Base-by-base conservation (phyloP, 2,329 filamentous ascomycete genomes). In the Pseudocercospora ulei region DNA sequence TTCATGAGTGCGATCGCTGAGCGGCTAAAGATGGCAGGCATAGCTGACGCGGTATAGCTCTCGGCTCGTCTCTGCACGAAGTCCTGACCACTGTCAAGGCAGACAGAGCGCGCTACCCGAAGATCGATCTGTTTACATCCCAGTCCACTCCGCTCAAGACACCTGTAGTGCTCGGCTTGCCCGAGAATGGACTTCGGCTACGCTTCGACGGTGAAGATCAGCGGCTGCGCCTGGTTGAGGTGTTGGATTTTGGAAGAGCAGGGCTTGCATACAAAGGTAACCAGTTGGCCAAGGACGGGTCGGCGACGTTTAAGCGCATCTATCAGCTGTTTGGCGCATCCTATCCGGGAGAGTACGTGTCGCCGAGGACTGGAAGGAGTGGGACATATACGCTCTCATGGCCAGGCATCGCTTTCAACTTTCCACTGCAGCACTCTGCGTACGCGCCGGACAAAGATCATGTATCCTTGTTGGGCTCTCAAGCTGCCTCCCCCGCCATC, bases 311-410 rank as follows among this genome's bases (percentile, higher is more conserved):
- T 47, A 58, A 55, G 43, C 46, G 56, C 2, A 54, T 98, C 50
- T 98, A 96, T 60, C 85, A 93, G 54, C 69, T 95, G n/a, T 78
- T 98, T 47, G 90, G 90, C 0, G 87, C 87, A 11, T 92, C 88
- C 0, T 96, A 93, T 59, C 82, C 82, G 1, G 90, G 90, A 47
- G 90, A 98, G 66, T 98, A 88, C 56, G 72, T 94, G 23, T 72
- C 80, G 5, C 76, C 83, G 1, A 60, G 63, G 4, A 56, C 66
- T 1, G 68, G 66, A 2, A 68, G 70, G 7, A 67, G 69, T 9
- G 87, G 87, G 9, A 81, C 76, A 13, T 98, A 96, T 57, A 78
- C 94, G 20, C 68, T 98, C 20, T 96, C 88, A 1, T 98, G 95
- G 62, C 87, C 88, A 1, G 90, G 90, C 0, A 78, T 98, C 18